These are phyloP conservation scores for Xylaria grammica DNA, from an alignment of 495 filamentous ascomycete genomes.

Conservation along the genomic window DNA sequence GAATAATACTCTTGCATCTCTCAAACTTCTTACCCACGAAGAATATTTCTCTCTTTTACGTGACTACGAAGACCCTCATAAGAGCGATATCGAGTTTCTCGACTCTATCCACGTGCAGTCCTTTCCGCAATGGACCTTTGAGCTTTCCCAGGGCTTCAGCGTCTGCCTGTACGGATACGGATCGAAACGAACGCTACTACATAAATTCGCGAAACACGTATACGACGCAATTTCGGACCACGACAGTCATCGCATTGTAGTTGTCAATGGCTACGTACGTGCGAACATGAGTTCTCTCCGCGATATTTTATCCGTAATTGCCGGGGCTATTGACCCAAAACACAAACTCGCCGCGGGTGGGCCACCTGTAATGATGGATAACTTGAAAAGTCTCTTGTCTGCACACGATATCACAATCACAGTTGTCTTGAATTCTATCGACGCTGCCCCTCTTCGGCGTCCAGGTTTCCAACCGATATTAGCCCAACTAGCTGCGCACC, in stretches of 20 bases:
- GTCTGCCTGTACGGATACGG: conserved; percentile 93
- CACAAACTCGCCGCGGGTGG: conserved; percentile 47
- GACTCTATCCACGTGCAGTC: conserved; percentile 75
- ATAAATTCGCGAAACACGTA: conserved; percentile 76
- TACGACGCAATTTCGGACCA: conserved; percentile 52
- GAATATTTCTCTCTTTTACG: conserved; percentile 81
- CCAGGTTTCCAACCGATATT: conserved; percentile 72
- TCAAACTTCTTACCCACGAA: conserved; percentile 82
- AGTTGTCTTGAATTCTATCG: conserved; percentile 84
- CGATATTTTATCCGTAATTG: conserved; percentile 77
- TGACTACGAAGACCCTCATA: conserved; percentile 72
- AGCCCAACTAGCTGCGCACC: conserved; percentile 74
- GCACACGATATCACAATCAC: conserved; percentile 54
- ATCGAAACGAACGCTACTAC: conserved; percentile 78
- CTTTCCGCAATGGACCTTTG: conserved; percentile 92
- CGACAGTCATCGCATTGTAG: conserved; percentile 65
- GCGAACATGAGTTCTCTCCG: conserved; percentile 70
- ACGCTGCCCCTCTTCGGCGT: conserved; percentile 76
- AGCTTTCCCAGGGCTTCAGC: conserved; percentile 87
- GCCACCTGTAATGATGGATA: conserved; percentile 45
- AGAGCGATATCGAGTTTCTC: conserved; percentile 71
- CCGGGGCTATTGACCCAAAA: conserved; percentile 64
- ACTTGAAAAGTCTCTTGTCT: conserved; percentile 63
- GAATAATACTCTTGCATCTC: conserved; percentile 78
- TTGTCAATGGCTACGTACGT: conserved; percentile 84